Conservation (phyloP, 495 filamentous ascomycete species). For the Parmelia sp. region DNA sequence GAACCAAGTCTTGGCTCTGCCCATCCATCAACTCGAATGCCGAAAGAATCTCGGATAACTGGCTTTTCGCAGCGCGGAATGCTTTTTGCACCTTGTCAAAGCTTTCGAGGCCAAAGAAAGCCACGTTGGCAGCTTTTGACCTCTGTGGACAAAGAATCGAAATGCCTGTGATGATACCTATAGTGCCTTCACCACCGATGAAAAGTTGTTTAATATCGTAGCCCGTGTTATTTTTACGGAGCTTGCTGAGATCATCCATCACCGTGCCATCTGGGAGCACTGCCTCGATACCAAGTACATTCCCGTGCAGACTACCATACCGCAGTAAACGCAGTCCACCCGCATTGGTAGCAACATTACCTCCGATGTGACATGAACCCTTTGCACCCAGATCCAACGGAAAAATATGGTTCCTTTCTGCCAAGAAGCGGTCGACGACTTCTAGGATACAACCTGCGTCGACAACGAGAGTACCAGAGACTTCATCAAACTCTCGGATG, state of each 20-base stretch:
- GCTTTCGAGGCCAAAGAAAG: slow-evolving; percentile 77
- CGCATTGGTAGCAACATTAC: slow-evolving; percentile 97
- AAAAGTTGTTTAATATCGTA: slow-evolving; percentile 98
- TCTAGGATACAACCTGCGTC: slow-evolving; percentile 92
- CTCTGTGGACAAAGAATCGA: slow-evolving; percentile 86
- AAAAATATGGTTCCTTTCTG: slow-evolving; percentile 75
- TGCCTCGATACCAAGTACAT: slow-evolving; percentile 82
- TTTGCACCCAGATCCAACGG: slow-evolving; percentile 94
- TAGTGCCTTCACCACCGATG: slow-evolving; percentile 88
- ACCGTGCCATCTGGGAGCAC: slow-evolving; percentile 90
- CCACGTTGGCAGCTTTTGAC: slow-evolving; percentile 78
- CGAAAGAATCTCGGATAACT: slow-evolving; percentile 89
- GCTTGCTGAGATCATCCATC: slow-evolving; percentile 73
- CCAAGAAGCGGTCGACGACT: slow-evolving; percentile 74
- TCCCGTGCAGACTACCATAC: slow-evolving; percentile 92
- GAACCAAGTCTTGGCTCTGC: slow-evolving; percentile 67
- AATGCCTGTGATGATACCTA: slow-evolving; percentile 86
- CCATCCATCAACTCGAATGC: slow-evolving; percentile 97
- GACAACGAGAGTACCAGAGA: slow-evolving; percentile 81
- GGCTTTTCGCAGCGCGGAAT: slow-evolving; percentile 78
- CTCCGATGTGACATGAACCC: slow-evolving; percentile 93
- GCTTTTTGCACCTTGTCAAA: slow-evolving; percentile 80
- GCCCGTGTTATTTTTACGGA: slow-evolving; percentile 97
- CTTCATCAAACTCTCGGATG: slow-evolving; percentile 85
- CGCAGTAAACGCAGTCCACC: slow-evolving; percentile 84